Percentiles rank a stretch among this genome's conserved stretches.
Conservation (phyloP, 352 stramenopile species). For the Phytopythium boreale region DNA sequence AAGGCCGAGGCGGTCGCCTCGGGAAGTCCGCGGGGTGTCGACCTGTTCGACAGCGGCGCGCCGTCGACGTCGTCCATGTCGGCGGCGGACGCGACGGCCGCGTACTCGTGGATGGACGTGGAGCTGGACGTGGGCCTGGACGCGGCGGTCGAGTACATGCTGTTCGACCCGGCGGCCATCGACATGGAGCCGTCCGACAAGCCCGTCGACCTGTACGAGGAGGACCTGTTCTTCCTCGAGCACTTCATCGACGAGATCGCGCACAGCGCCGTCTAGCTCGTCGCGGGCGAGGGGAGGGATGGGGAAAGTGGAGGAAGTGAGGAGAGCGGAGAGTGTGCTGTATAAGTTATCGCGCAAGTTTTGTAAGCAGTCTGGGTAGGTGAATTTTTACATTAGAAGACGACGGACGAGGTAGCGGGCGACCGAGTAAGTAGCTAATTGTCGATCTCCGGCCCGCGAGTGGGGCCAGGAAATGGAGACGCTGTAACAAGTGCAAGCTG, state of each 20-base stretch:
- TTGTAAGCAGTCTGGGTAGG: not conserved
- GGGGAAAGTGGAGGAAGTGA: not conserved
- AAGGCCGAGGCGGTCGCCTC: constrained; percentile 14
- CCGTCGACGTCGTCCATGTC: constrained; percentile 16
- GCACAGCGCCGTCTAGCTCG: constrained; percentile 36
- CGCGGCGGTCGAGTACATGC: constrained; percentile 74
- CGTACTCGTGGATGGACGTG: constrained; percentile 71
- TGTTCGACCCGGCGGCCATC: constrained; percentile 62
- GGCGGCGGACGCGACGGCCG: constrained; percentile 17
- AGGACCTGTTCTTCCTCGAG: constrained; percentile 78
- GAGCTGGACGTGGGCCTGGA: constrained; percentile 71
- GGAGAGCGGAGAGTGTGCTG: not conserved
- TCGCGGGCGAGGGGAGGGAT: too few relatives aligned
- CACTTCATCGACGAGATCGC: constrained; percentile 82
- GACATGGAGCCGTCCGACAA: constrained; percentile 74
- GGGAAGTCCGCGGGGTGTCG: constrained; percentile 50
- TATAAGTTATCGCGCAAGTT: constrained; percentile 8
- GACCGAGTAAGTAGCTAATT: too few relatives aligned
- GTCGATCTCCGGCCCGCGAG: not conserved
- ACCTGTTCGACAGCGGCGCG: constrained; percentile 32
- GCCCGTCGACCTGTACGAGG: constrained; percentile 72
- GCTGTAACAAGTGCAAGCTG: not conserved
- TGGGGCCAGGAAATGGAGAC: not conserved
- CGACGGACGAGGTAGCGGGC: not conserved
- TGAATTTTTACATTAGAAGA: not conserved